Percentiles rank a stretch among this genome's conserved stretches.
These are phyloP conservation scores for Seminavis robusta DNA, from an alignment of 108 stramenopile genomes.

Conservation along the genomic window DNA sequence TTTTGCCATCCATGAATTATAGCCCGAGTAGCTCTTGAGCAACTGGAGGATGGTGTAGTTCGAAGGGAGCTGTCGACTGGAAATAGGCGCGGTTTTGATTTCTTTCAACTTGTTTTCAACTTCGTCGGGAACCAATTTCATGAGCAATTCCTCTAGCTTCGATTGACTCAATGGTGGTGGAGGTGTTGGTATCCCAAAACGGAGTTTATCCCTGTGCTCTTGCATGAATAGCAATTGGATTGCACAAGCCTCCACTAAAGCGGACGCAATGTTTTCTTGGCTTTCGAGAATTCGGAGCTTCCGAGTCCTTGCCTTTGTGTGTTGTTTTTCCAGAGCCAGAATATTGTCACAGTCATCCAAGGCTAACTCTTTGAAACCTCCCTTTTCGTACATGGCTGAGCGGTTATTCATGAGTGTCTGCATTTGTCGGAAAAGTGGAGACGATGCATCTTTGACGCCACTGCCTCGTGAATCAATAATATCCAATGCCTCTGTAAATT, in stretches of 20 bases:
- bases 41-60: conserved; percentile 78
- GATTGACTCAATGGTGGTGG: conserved; percentile 75
- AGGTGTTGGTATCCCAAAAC: conserved; percentile 65
- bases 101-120: conserved; percentile 28
- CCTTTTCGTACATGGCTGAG: conserved; percentile 94
- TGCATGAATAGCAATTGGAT: conserved; percentile 83
- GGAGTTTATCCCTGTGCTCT: conserved; percentile 70
- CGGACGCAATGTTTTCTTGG: conserved; percentile 27
- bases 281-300: conserved; percentile 78
- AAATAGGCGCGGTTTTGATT: conserved; percentile 19
- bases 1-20: conserved; percentile 81
- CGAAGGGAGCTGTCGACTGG: conserved; percentile 42
- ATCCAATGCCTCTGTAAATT: conserved; percentile 78
- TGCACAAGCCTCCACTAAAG: conserved; percentile 78
- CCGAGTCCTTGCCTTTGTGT: conserved; percentile 80
- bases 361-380: conserved; percentile 69
- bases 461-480: conserved; percentile 41
- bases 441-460: conserved; percentile 9
- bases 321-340: conserved; percentile 52
- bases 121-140: conserved; percentile 61
- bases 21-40: conserved; percentile 78
- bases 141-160: conserved; percentile 80
- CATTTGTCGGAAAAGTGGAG: conserved; percentile 64
- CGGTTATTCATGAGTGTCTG: conserved; percentile 87
- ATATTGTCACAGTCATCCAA: conserved; percentile 74